Conservation (phyloP, 2,329 filamentous ascomycete genomes). For the Penicillium sp. region DNA sequence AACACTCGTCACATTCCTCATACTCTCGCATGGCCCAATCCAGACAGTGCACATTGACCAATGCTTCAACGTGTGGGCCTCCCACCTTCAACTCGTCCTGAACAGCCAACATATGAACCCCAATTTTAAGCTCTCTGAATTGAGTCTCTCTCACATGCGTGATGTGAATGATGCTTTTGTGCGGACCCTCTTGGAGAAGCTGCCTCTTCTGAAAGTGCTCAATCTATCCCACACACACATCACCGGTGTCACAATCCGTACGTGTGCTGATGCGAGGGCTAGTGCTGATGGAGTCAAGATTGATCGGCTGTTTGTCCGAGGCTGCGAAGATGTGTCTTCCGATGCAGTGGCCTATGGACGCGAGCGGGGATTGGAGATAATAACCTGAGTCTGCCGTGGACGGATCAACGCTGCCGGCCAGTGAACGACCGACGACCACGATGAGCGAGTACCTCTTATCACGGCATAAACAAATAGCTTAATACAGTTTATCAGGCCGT, state of each 20-base stretch:
- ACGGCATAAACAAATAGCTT: neutral
- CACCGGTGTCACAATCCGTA: conserved; percentile 35
- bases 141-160: conserved; percentile 29
- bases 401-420: neutral
- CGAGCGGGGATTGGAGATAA: conserved; percentile 26
- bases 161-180: conserved; percentile 28
- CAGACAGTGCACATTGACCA: conserved; percentile 28
- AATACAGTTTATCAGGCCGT: neutral
- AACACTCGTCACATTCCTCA: conserved; percentile 18
- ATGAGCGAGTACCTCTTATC: neutral
- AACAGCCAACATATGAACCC: neutral
- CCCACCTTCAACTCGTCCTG: neutral
- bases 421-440: neutral
- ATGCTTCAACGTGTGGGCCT: conserved; percentile 19
- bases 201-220: conserved; percentile 33
- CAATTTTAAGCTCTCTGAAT: conserved; percentile 23
- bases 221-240: conserved; percentile 36
- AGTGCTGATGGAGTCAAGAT: conserved; percentile 16
- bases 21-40: conserved; percentile 22
- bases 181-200: conserved; percentile 14
- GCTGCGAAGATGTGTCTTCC: conserved; percentile 31
- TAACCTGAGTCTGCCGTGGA: conserved; percentile 14
- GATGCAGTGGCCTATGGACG: conserved; percentile 38
- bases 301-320: conserved; percentile 26
- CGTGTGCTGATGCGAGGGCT: conserved; percentile 26